Base-by-base conservation (phyloP, 208 protist species). In the Wallacemonas collosoma region DNA sequence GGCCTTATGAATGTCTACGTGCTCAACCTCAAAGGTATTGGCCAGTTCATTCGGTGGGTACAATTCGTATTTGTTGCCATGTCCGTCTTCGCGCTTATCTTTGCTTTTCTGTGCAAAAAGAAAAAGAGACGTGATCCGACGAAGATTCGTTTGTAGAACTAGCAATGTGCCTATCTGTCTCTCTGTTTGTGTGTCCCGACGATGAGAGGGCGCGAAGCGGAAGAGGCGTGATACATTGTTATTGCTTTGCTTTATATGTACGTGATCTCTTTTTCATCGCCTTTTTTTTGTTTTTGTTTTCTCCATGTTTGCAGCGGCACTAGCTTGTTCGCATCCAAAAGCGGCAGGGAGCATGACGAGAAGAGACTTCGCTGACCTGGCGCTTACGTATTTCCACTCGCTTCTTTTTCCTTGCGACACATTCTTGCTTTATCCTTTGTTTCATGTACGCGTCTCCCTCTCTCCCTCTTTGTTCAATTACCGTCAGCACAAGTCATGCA, bases 1-100 rank as follows among this genome's bases (percentile, higher is more conserved):
- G 82, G 82, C 15, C 68, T 95, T 36, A 91, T 95, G 76, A 89
- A 82, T 26, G 79, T 89, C 14, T 97, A 93, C 72, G 80, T 95
- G n/a, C 63, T 82, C 45, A 77, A 83, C 53, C 77, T 97, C 40
- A 75, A 83, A 39, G 90, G 83, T 65, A 88, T 97, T 60, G 82
- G 80, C 36, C 78, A 79, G 15, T 79, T 94, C 51, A 85, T 95
- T 17, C 67, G 73, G 48, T 97, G 91, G 75, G 68, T 85, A 1
- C 89, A 92, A 72, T 92, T 92, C 62, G 78, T 65, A 26, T 82
- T 97, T 51, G 56, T 95, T 9, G 83, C 73, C 58, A 81, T 92
- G 60, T 61, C 84, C 15, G 8, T 91, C 15, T 17, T 93, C 26
- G 77, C 88, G 1, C 8, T 93, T 39, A 60, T 92, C 14, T 90